Conservation (phyloP, 257 asterid genomes). For the Capsicum pubescens region DNA sequence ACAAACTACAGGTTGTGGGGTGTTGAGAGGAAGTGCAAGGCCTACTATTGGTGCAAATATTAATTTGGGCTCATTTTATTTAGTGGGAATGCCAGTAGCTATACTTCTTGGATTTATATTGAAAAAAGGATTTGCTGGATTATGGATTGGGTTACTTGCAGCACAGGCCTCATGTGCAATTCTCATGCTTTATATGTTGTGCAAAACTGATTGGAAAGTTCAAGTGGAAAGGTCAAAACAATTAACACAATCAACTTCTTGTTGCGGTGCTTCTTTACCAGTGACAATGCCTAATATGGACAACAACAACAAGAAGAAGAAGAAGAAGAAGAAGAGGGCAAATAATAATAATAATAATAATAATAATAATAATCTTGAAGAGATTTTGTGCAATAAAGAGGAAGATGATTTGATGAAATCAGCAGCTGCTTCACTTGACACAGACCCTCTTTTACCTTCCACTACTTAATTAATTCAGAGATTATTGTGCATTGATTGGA, state of each 20-base stretch:
- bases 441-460: conserved; percentile 57
- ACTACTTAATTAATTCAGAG: conserved; percentile 29
- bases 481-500: conserved; percentile 42
- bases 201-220: conserved; percentile 68
- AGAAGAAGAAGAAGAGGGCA: not conserved
- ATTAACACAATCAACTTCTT: conserved; percentile 43
- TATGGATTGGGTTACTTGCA: conserved; percentile 92
- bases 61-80: conserved; percentile 83
- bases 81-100: conserved; percentile 96
- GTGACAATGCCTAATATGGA: conserved; percentile 28
- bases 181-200: conserved; percentile 65
- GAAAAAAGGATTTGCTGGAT: conserved; percentile 77
- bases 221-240: conserved; percentile 75
- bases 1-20: conserved; percentile 95
- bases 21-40: conserved; percentile 82
- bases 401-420: conserved; percentile 49
- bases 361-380: conserved; percentile 38
- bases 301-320: not conserved
- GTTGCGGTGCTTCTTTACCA: conserved; percentile 36
- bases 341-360: not conserved
- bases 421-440: conserved; percentile 50
- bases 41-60: conserved; percentile 83
- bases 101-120: conserved; percentile 70
- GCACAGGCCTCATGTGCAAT: conserved; percentile 88
- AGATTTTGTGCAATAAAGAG: conserved; percentile 54